Conservation (phyloP, 2,329 filamentous ascomycete species). For the Verruconis gallopava region DNA sequence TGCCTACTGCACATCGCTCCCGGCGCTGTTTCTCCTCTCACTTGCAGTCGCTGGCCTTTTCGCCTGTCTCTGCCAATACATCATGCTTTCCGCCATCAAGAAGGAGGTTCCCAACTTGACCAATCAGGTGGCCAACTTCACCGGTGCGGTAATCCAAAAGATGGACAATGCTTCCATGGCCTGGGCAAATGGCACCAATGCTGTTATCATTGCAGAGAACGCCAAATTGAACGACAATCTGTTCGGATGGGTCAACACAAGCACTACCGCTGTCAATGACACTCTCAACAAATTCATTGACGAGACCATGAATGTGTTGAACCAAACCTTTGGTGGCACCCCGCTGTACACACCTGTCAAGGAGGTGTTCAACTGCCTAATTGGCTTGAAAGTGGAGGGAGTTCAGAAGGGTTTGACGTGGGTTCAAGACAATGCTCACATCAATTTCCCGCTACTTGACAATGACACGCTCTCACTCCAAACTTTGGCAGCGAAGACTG, state of each 20-base stretch:
- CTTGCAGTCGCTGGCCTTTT: slow-evolving; percentile 73
- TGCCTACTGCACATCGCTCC: slow-evolving; percentile 73
- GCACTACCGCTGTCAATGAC: slow-evolving; percentile 68
- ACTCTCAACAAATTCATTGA: slow-evolving; percentile 75
- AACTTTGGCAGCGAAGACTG: slow-evolving; percentile 44
- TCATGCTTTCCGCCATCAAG: slow-evolving; percentile 61
- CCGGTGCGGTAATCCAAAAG: slow-evolving; percentile 59
- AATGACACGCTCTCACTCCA: slow-evolving; percentile 76
- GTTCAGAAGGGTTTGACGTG: slow-evolving; percentile 86
- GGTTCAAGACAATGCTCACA: slow-evolving; percentile 76
- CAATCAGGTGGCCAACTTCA: slow-evolving; percentile 63
- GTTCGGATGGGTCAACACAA: slow-evolving; percentile 75
- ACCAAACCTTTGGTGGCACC: slow-evolving; percentile 69
- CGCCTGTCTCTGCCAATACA: slow-evolving; percentile 68
- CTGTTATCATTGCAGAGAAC: slow-evolving; percentile 51
- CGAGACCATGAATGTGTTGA: slow-evolving; percentile 61
- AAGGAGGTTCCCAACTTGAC: slow-evolving; percentile 65
- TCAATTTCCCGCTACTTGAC: slow-evolving; percentile 64
- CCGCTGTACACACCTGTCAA: slow-evolving; percentile 65
- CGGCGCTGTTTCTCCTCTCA: slow-evolving; percentile 75
- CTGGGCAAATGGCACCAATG: slow-evolving; percentile 69
- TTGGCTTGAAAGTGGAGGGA: slow-evolving; percentile 71
- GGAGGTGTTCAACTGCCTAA: slow-evolving; percentile 73
- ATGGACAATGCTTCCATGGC: slow-evolving; percentile 59
- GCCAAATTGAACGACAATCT: slow-evolving; percentile 70